Evolutionary conservation across 106 monocot species (phyloP).

Genomic region (Xerophyta viscosa): DNA sequence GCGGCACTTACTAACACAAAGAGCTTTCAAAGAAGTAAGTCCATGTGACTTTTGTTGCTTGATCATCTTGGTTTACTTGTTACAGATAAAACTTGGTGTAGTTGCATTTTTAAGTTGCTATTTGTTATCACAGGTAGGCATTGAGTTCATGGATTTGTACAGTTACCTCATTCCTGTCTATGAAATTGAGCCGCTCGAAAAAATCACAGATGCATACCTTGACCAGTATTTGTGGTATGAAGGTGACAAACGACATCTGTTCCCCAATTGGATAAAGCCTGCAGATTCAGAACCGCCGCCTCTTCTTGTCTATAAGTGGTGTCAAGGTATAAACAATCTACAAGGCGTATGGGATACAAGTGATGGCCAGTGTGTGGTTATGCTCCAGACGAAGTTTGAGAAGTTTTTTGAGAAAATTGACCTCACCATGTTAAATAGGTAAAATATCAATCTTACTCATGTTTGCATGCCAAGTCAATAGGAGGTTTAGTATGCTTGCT

Average conservation of each 20-base stretch:
- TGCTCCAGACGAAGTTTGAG: slow-evolving; percentile 99
- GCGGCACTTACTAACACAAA: slow-evolving; percentile 93
- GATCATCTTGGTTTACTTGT: neutral
- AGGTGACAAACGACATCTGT: slow-evolving; percentile 96
- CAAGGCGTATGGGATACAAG: slow-evolving; percentile 93
- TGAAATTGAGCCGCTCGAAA: slow-evolving; percentile 99
- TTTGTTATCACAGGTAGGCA: slow-evolving; percentile 68
- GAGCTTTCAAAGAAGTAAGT: slow-evolving; percentile 95
- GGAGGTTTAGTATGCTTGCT: neutral
- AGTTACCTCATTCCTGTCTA: slow-evolving; percentile 98
- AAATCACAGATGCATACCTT: slow-evolving; percentile 99
- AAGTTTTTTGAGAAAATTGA: slow-evolving; percentile 99
- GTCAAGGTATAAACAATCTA: slow-evolving; percentile 97
- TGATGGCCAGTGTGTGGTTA: slow-evolving; percentile 99
- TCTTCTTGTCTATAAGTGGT: slow-evolving; percentile 98
- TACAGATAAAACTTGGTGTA: too few species aligned
- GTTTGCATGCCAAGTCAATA: neutral
- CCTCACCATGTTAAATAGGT: slow-evolving; percentile 96
- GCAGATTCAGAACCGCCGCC: slow-evolving; percentile 99
- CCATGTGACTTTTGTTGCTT: neutral
- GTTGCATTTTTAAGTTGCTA: neutral
- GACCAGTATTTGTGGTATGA: slow-evolving; percentile 99
- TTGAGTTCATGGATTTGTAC: slow-evolving; percentile 99
- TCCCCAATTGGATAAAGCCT: slow-evolving; percentile 99
- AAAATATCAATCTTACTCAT: neutral